Conservation (phyloP, 148 eudicot species). For the Chenopodium formosanum region DNA sequence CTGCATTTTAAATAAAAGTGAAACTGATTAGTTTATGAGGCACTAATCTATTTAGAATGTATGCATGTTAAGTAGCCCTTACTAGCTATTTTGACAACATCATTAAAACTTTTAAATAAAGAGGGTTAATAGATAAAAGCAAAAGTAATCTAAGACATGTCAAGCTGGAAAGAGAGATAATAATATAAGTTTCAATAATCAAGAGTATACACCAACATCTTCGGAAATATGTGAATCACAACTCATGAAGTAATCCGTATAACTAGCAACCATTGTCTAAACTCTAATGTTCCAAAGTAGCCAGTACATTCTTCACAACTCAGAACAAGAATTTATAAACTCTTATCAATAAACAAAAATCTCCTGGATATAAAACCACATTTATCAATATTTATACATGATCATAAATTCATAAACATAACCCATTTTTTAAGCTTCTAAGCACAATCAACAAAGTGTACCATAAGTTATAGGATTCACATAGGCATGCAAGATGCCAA, state of each 20-base stretch:
- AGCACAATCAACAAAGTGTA: background rate
- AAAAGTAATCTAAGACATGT: background rate
- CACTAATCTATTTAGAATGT: background rate
- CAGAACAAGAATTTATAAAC: background rate
- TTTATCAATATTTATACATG: background rate
- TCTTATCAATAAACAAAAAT: background rate
- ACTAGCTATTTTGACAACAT: background rate
- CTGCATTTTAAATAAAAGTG: constrained; percentile 41
- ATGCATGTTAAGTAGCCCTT: background rate
- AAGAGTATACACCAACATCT: background rate
- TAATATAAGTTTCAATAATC: background rate
- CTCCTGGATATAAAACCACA: background rate
- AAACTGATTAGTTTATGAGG: background rate
- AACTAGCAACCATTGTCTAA: too few relatives aligned
- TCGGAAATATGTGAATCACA: background rate
- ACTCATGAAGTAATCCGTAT: background rate
- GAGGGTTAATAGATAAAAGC: background rate
- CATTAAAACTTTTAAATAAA: background rate
- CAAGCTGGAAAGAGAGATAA: background rate
- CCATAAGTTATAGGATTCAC: background rate
- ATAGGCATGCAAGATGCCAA: background rate
- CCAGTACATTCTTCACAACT: background rate
- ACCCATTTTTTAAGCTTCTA: background rate
- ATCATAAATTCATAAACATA: too few relatives aligned
- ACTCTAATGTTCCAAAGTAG: background rate